phyloP scores from a whole-genome alignment of 2,329 filamentous ascomycete species.

The Microascus cirrosus region DNA sequence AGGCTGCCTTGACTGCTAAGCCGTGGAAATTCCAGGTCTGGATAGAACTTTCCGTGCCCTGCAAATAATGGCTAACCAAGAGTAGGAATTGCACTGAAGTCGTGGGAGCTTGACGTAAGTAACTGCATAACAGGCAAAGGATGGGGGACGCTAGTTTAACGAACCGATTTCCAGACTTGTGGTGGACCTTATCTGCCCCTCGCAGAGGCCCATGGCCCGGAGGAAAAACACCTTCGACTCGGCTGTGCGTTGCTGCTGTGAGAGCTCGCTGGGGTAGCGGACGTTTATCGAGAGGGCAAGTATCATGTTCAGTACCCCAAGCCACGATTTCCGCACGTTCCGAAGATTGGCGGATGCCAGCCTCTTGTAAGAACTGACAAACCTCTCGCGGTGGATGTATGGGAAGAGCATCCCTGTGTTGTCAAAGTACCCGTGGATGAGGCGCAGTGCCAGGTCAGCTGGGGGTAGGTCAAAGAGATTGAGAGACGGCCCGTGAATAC shows the following conservation, averaged over 20 bases:
- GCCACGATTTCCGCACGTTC: conserved; percentile 32
- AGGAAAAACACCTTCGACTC: conserved; percentile 32
- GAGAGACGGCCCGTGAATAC: background rate
- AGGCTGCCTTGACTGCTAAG: conserved; percentile 17
- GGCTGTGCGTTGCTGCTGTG: conserved; percentile 20
- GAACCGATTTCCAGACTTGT: conserved; percentile 28
- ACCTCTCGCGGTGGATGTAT: conserved; percentile 15
- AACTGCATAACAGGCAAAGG: background rate
- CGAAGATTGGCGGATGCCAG: conserved; percentile 6
- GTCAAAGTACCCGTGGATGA: conserved; percentile 14
- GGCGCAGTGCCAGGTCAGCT: conserved; percentile 8
- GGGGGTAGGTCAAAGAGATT: conserved; percentile 8
- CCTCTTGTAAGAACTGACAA: conserved; percentile 12
- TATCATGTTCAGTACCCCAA: conserved; percentile 37
- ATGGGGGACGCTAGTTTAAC: background rate
- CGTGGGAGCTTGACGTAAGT: background rate
- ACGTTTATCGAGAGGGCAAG: conserved; percentile 27
- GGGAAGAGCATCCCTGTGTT: conserved; percentile 18
- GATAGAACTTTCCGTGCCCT: conserved; percentile 20
- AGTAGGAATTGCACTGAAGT: conserved; percentile 18
- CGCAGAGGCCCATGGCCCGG: conserved; percentile 29
- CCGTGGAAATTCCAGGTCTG: conserved; percentile 19
- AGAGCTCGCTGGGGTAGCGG: conserved; percentile 19
- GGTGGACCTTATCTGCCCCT: conserved; percentile 24
- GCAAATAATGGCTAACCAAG: conserved; percentile 18